Evolutionary conservation across 805 yeast species (phyloP).

Genomic region (Barnettozyma salicaria): DNA sequence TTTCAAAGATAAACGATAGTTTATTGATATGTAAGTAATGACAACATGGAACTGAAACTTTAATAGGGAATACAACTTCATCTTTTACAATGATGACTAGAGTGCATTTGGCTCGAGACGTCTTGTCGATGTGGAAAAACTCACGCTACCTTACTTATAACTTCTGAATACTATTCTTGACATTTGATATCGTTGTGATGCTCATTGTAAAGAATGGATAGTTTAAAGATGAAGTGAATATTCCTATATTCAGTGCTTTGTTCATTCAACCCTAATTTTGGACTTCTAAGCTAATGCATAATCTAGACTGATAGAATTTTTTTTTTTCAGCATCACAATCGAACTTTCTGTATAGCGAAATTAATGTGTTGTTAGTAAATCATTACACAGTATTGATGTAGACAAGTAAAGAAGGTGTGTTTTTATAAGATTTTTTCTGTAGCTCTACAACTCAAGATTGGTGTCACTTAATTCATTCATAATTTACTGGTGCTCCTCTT

Average conservation of each 20-base stretch:
- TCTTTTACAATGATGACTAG: slow-evolving; percentile 29
- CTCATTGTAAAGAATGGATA: too few relatives aligned
- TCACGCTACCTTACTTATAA: slow-evolving; percentile 87
- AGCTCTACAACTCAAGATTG: too few relatives aligned
- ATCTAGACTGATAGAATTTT: slow-evolving; percentile 10
- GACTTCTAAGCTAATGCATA: slow-evolving; percentile 10
- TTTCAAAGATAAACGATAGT: too few relatives aligned
- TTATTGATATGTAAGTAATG: not conserved
- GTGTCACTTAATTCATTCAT: not conserved
- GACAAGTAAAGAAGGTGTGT: not conserved
- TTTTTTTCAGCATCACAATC: too few relatives aligned
- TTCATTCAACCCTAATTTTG: not conserved
- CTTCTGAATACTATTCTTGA: slow-evolving; percentile 49
- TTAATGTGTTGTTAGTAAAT: too few relatives aligned
- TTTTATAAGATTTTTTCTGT: not conserved
- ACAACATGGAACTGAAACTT: slow-evolving; percentile 1
- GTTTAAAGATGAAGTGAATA: not conserved
- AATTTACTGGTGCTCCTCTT: slow-evolving; percentile 29
- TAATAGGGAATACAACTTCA: not conserved
- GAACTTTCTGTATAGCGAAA: too few relatives aligned
- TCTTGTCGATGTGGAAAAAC: slow-evolving; percentile 94
- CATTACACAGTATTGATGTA: too few relatives aligned
- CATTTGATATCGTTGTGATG: too few relatives aligned
- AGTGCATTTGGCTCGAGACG: slow-evolving; percentile 99
- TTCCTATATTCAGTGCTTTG: not conserved